phyloP scores from a whole-genome alignment of 768 basidiomycete genomes.

The Mycena chlorophos region DNA sequence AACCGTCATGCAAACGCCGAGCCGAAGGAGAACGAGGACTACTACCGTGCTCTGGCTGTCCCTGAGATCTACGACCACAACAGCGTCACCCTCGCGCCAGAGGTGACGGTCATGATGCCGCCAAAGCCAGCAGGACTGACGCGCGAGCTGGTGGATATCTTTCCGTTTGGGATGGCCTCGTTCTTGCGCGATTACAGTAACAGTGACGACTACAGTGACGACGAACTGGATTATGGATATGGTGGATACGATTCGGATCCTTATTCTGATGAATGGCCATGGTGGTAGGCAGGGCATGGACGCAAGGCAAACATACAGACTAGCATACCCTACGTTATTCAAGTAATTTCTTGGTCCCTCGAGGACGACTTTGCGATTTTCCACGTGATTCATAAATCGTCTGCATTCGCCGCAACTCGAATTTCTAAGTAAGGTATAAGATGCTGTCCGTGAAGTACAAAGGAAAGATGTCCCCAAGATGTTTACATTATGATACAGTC shows the following conservation, averaged over 20 bases:
- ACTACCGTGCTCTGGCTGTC: slow-evolving; percentile 15
- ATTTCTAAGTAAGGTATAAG: slow-evolving; percentile 10
- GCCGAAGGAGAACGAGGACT: slow-evolving; percentile 12
- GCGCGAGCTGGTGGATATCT: neutral
- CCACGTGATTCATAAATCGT: neutral
- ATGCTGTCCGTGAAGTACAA: slow-evolving; percentile 19
- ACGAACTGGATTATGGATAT: neutral
- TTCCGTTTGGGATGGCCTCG: neutral
- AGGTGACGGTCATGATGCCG: neutral
- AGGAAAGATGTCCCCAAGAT: too few relatives aligned
- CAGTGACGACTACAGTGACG: neutral
- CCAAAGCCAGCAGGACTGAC: neutral
- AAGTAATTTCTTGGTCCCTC: too few relatives aligned
- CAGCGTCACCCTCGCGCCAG: slow-evolving; percentile 6
- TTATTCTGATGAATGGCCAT: neutral
- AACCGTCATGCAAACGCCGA: neutral
- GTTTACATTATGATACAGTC: slow-evolving; percentile 88
- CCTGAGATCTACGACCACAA: slow-evolving; percentile 14
- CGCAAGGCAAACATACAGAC: too few relatives aligned
- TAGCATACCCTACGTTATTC: too few relatives aligned
- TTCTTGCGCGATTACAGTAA: neutral
- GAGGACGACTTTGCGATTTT: neutral
- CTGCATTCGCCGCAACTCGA: neutral
- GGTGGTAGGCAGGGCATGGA: neutral
- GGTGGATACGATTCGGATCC: neutral